Evolutionary conservation across 345 rosid species (phyloP).

Genomic region (Brassica cretica): DNA sequence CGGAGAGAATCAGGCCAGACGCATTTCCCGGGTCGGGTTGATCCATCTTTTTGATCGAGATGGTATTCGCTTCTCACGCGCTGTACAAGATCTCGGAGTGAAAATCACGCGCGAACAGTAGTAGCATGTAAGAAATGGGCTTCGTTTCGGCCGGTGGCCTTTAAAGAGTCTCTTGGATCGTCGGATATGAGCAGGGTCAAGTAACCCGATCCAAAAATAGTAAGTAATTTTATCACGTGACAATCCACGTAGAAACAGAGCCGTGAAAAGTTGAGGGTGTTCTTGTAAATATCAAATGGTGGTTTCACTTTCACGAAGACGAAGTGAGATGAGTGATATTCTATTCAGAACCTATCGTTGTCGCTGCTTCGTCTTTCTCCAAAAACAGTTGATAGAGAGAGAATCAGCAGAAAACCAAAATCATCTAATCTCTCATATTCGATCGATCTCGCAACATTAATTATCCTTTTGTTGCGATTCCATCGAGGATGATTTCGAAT

Average conservation of each 20-base stretch:
- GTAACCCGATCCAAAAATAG: not conserved
- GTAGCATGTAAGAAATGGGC: not conserved
- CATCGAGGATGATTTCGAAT: constrained; percentile 56
- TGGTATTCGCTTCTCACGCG: not conserved
- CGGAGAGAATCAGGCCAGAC: constrained; percentile 33
- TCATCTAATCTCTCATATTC: not conserved
- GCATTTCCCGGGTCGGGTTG: constrained; percentile 32
- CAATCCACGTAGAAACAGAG: too few species aligned
- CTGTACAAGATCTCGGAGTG: not conserved
- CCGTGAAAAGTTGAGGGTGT: too few species aligned
- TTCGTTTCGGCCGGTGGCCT: not conserved
- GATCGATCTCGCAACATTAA: constrained; percentile 22
- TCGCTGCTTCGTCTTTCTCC: constrained; percentile 29
- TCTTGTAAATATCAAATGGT: too few species aligned
- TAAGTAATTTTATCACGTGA: too few species aligned
- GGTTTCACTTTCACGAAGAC: not conserved
- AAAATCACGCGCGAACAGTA: not conserved
- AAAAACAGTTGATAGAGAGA: constrained; percentile 16
- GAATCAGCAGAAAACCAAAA: not conserved
- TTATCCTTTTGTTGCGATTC: constrained; percentile 18
- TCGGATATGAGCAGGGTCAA: not conserved
- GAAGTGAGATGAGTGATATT: not conserved
- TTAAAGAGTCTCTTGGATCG: not conserved
- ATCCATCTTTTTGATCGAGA: constrained; percentile 21
- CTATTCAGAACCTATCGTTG: constrained; percentile 2